These are phyloP conservation scores for Rutidosis leptorrhynchoides DNA, from an alignment of 129 eudicot genomes.

Conservation along the genomic window DNA sequence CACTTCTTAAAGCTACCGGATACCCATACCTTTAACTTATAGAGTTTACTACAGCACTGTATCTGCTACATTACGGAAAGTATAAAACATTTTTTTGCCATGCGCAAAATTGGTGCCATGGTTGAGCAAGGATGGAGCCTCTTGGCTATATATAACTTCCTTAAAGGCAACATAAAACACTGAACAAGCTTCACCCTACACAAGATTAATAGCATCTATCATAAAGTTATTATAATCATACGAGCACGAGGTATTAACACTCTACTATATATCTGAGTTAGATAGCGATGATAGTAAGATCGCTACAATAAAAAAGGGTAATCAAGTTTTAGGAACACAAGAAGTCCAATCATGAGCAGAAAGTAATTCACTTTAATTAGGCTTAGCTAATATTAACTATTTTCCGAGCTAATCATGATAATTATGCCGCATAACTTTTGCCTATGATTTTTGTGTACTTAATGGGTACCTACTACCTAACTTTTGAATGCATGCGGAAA, in stretches of 20 bases:
- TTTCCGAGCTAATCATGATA: no score
- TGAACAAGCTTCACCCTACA: neutral
- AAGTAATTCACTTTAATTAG: no score
- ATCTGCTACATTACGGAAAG: neutral
- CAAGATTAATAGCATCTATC: conserved; percentile 2
- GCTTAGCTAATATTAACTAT: no score
- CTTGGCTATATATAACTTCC: neutral
- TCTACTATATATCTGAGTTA: neutral
- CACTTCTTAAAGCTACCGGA: conserved; percentile 17
- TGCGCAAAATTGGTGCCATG: neutral
- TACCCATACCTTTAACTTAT: neutral
- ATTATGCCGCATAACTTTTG: no score
- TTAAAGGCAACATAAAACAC: conserved; percentile 7
- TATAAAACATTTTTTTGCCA: neutral
- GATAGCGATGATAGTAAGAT: no score
- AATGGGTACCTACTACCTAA: no score
- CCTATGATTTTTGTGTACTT: no score
- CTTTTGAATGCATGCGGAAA: no score
- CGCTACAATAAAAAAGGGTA: no score
- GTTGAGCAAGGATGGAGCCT: neutral
- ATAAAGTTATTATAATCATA: neutral
- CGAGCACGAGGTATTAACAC: no score
- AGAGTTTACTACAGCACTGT: neutral
- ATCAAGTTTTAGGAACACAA: no score
- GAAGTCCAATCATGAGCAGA: no score